These are phyloP conservation scores for Trichoderma sp. DNA, from an alignment of 2,329 filamentous ascomycete genomes.

Conservation along the genomic window DNA sequence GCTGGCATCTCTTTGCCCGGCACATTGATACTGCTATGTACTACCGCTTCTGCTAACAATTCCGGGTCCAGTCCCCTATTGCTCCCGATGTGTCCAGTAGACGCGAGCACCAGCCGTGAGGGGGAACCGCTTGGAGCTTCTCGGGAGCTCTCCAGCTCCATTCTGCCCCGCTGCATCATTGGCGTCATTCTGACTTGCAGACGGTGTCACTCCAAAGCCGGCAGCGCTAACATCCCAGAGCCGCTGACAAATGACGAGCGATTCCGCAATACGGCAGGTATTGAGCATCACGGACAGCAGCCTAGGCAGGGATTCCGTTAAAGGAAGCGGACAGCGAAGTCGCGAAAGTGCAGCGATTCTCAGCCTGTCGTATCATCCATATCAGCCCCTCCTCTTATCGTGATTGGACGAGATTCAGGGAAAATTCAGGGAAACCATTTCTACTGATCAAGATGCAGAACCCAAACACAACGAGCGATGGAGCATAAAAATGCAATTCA, in stretches of 20 bases:
- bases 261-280: neutral
- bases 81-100: neutral
- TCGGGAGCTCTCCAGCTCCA: constrained; percentile 14
- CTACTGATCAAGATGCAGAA: too few species aligned
- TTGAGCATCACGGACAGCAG: neutral
- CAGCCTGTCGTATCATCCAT: neutral
- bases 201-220: neutral
- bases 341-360: neutral
- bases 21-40: neutral
- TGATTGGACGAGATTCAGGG: neutral
- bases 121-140: neutral
- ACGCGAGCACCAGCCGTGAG: neutral
- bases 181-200: constrained; percentile 21
- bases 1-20: neutral
- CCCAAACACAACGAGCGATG: too few species aligned
- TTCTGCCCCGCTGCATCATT: constrained; percentile 18
- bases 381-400: neutral
- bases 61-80: neutral
- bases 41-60: neutral
- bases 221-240: neutral
- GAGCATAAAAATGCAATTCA: too few species aligned
- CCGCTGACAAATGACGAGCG: constrained; percentile 16
- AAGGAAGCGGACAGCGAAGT: neutral
- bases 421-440: neutral
- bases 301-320: neutral